phyloP scores from a whole-genome alignment of 1,284 basidiomycete genomes.

The Melampsora larici-populina region DNA sequence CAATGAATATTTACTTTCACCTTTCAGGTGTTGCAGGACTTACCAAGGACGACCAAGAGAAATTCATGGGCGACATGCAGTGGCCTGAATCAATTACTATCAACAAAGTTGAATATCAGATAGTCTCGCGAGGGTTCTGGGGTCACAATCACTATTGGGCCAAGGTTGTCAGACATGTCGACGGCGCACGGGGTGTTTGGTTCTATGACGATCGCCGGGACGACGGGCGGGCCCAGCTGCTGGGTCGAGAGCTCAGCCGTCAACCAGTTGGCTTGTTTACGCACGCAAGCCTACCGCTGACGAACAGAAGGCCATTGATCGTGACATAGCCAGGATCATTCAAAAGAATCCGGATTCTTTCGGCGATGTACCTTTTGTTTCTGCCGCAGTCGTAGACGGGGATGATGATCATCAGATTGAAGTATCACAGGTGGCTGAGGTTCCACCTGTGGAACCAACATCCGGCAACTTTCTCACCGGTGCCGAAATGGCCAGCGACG shows the following conservation, averaged over 20 bases:
- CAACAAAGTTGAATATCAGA: not conserved
- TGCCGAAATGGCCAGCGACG: too few relatives aligned
- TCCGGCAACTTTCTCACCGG: too few relatives aligned
- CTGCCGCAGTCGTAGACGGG: not conserved
- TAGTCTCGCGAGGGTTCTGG: not conserved
- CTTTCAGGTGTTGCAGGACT: not conserved
- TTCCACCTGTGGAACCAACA: too few relatives aligned
- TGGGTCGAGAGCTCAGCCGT: not conserved
- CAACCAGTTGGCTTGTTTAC: not conserved
- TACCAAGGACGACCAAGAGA: not conserved
- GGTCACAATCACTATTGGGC: not conserved
- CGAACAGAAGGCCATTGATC: not conserved
- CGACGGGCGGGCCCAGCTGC: not conserved
- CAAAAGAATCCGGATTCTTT: not conserved
- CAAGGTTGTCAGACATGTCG: not conserved
- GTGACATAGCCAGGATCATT: not conserved
- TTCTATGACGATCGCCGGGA: not conserved
- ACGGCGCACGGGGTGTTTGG: not conserved
- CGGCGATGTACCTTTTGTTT: not conserved
- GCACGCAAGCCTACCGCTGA: not conserved
- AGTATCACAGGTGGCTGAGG: too few relatives aligned
- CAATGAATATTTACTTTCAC: not conserved
- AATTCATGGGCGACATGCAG: not conserved
- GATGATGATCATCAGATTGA: not conserved
- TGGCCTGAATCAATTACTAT: not conserved